Evolutionary conservation across 495 filamentous ascomycete genomes (phyloP), one percentile per base, ranked within the genome.

Genomic region (Aeminium ludgeri): DNA sequence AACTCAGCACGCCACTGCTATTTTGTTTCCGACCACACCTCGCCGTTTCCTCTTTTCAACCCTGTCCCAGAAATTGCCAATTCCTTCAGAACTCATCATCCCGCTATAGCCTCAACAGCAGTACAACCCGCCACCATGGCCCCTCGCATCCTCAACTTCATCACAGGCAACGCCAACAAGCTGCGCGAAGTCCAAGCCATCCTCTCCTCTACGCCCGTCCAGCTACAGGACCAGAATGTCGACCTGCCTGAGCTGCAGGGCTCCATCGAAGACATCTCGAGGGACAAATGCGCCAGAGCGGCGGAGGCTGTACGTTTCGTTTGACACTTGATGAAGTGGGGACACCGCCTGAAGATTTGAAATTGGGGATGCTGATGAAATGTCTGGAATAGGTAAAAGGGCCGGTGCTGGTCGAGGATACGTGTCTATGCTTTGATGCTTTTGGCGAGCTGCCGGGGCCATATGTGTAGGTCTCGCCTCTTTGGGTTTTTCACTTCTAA

Each of bases 101-200:
- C n/a, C n/a, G n/a, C n/a, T n/a, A n/a, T n/a, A n/a, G n/a, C n/a
- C n/a, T n/a, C n/a, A n/a, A n/a, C n/a, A n/a, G n/a, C n/a, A 3
- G 8, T 25, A 4, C 23, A 8, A 25, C 4, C 30, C 3, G 18
- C 31, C 30, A 23, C 5, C 5, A 47, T 47, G 45, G 38, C 45
- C 15, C 48, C 48, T 32, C 58, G 55, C 41, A 40, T 64, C 20
- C 60, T 97, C 28, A 83, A 93, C 65, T 97, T 97, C 67, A 93
- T 97, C 52, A 97, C 91, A 2, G 80, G 87, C 49, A 97, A 97
- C 65, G 69, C 72, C 49, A 91, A 92, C 65, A 97, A 97, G 63
- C 72, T 97, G 36, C 56, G 58, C 43, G 89, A 97, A 62, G 83
- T 92, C 48, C 71, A 76, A 55, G 77, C 80, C 10, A 95, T 97